A percentile compares a stretch with the other conserved stretches of the same genome.
phyloP scores from a whole-genome alignment of 768 basidiomycete species.

The Mycena epipterygia region DNA sequence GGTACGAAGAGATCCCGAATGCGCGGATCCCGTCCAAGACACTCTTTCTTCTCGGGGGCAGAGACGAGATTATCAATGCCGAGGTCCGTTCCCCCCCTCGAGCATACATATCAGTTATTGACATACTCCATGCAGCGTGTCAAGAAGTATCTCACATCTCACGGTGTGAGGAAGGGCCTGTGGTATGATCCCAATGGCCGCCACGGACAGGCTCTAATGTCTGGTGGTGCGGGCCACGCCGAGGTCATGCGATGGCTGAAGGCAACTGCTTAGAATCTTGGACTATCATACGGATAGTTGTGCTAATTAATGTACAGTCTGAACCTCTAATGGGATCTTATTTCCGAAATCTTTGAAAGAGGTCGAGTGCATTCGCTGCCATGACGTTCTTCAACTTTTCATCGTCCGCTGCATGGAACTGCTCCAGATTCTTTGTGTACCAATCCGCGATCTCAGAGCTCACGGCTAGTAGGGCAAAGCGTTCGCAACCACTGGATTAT shows the following conservation, averaged over 20 bases:
- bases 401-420: conserved; percentile 58
- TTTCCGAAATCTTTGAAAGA: conserved; percentile 58
- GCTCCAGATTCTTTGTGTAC: conserved; percentile 69
- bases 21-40: conserved; percentile 76
- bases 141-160: conserved; percentile 79
- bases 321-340: neutral
- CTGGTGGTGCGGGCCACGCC: conserved; percentile 64
- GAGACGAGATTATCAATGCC: conserved; percentile 84
- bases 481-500: neutral
- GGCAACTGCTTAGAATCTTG: no score
- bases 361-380: conserved; percentile 62
- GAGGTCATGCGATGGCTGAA: conserved; percentile 76
- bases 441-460: conserved; percentile 67
- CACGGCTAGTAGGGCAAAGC: conserved; percentile 60
- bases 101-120: conserved; percentile 2
- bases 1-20: conserved; percentile 91
- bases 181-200: conserved; percentile 72
- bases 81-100: conserved; percentile 57
- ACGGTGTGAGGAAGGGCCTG: conserved; percentile 78
- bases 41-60: conserved; percentile 84
- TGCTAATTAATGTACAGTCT: neutral
- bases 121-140: conserved; percentile 65
- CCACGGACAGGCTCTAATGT: conserved; percentile 74
- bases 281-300: no score
- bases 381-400: conserved; percentile 59